These are phyloP conservation scores for Lactarius tabidus DNA, from an alignment of 768 basidiomycete species.

Conservation along the genomic window DNA sequence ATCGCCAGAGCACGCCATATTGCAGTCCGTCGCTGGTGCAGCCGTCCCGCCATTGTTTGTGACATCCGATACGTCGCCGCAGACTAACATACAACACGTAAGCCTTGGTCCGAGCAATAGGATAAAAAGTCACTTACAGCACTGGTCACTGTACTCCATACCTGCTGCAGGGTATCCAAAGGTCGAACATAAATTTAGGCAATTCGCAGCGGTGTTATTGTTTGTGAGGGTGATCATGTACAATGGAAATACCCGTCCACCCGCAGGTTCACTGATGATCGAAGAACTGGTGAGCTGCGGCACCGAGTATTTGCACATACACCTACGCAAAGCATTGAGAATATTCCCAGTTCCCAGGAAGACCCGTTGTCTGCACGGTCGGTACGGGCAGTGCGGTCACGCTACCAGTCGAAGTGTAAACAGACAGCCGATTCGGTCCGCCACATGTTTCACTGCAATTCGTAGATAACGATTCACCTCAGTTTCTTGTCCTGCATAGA, in stretches of 20 bases:
- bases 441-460: slow-evolving; percentile 60
- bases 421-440: slow-evolving; percentile 63
- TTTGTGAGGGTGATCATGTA: slow-evolving; percentile 53
- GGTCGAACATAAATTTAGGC: slow-evolving; percentile 61
- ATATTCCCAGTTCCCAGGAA: slow-evolving; percentile 64
- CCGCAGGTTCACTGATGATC: slow-evolving; percentile 43
- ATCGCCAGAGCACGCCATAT: slow-evolving; percentile 65
- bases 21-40: slow-evolving; percentile 39
- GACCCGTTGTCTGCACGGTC: slow-evolving; percentile 45
- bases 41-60: slow-evolving; percentile 32
- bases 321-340: slow-evolving; percentile 62
- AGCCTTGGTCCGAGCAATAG: neutral
- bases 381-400: slow-evolving; percentile 60
- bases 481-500: neutral
- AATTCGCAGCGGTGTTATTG: slow-evolving; percentile 62
- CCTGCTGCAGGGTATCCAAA: slow-evolving; percentile 73
- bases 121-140: slow-evolving; percentile 48
- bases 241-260: slow-evolving; percentile 47
- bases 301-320: neutral
- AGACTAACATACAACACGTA: slow-evolving; percentile 41
- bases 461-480: slow-evolving; percentile 2
- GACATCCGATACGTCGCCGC: slow-evolving; percentile 63
- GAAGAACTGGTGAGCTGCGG: neutral
- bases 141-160: slow-evolving; percentile 65
- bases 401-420: slow-evolving; percentile 52